A percentile compares a stretch with the other conserved stretches of the same genome.
Conservation (phyloP, 495 filamentous ascomycete genomes). For the Podospora pseudoanserina region DNA sequence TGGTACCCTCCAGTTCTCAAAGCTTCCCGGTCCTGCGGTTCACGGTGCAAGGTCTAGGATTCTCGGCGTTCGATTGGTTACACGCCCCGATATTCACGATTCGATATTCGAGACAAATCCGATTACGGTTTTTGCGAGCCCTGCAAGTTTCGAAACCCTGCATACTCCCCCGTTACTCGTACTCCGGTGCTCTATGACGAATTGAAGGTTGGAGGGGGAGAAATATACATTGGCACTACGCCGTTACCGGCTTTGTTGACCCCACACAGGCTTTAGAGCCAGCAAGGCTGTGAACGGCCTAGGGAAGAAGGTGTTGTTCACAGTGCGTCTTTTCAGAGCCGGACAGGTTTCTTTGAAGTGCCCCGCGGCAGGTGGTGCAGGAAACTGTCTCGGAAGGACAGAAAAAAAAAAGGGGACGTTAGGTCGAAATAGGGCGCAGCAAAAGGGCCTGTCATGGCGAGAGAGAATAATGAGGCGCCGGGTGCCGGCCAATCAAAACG, state of each 20-base stretch:
- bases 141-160: background rate
- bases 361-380: background rate
- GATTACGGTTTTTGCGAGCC: background rate
- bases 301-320: background rate
- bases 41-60: background rate
- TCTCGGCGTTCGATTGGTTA: conserved; percentile 6
- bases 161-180: background rate
- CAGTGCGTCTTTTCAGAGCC: background rate
- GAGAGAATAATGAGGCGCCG: conserved; percentile 31
- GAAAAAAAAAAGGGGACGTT: background rate
- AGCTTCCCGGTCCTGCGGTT: background rate
- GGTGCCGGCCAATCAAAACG: conserved; percentile 49
- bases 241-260: background rate
- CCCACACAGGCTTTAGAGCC: background rate
- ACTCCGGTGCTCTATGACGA: background rate
- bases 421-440: conserved; percentile 5
- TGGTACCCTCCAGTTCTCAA: background rate
- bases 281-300: background rate
- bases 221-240: background rate
- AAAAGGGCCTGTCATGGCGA: conserved; percentile 24
- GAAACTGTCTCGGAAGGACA: too few relatives aligned
- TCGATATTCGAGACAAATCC: conserved; percentile 4
- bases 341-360: background rate
- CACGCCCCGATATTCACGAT: background rate
- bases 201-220: background rate